Evolutionary conservation across 2,329 filamentous ascomycete species (phyloP).

Genomic region (Cladophialophora immunda): DNA sequence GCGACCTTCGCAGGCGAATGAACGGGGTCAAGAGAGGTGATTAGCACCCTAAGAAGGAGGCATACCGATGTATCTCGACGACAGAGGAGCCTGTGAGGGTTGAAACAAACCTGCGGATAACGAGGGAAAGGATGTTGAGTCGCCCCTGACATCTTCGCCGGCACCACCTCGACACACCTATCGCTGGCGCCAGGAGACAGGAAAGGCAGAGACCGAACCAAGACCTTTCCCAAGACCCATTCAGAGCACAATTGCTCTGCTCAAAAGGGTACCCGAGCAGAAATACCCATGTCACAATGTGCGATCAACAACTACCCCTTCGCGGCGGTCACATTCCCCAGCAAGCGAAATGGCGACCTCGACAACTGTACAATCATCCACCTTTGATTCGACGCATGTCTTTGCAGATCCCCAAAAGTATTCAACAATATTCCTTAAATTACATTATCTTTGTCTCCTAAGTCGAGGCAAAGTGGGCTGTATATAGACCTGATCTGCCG

Average conservation of each 20-base stretch:
- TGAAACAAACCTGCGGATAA: not conserved
- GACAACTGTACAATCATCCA: slow-evolving; percentile 1
- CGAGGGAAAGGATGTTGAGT: not conserved
- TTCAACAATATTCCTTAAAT: not conserved
- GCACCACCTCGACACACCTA: not conserved
- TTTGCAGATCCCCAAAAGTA: not conserved
- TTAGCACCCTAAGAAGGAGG: not conserved
- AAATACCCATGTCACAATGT: not conserved
- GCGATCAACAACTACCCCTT: not conserved
- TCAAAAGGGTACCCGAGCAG: not conserved
- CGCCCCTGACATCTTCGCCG: not conserved
- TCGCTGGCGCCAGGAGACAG: not conserved
- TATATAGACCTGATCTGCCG: not conserved
- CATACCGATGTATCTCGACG: not conserved
- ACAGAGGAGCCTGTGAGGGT: not conserved
- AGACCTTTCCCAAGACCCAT: not conserved
- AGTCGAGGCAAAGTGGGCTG: not conserved
- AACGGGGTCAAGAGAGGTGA: slow-evolving; percentile 34
- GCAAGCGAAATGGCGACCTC: not conserved
- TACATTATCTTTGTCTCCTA: not conserved
- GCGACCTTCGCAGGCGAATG: slow-evolving; percentile 26
- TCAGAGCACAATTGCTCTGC: not conserved
- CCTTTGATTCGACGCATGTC: not conserved
- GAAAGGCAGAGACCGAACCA: not conserved
- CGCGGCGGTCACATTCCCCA: not conserved